These are phyloP conservation scores for Chaetomium olivaceum DNA, from an alignment of 2,329 filamentous ascomycete species.

Conservation along the genomic window DNA sequence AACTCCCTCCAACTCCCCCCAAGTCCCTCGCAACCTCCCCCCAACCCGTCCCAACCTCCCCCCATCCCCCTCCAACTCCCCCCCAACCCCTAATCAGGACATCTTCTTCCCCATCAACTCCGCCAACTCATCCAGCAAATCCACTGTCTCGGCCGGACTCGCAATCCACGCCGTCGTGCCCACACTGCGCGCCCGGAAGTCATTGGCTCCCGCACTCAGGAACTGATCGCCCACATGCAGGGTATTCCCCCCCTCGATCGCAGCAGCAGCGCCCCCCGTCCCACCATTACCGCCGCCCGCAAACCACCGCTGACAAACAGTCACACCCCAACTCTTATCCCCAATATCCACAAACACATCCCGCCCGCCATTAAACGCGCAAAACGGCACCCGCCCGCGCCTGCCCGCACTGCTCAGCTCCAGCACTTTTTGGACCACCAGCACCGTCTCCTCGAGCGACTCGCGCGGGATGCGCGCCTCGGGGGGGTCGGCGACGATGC, in stretches of 20 bases:
- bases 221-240: constrained; percentile 98
- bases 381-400: constrained; percentile 70
- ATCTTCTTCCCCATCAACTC: constrained; percentile 55
- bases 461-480: constrained; percentile 76
- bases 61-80: no score
- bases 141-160: constrained; percentile 85
- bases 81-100: no score
- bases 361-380: constrained; percentile 95
- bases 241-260: constrained; percentile 72
- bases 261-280: constrained; percentile 41
- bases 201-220: constrained; percentile 89
- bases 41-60: no score
- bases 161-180: constrained; percentile 98
- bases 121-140: constrained; percentile 79
- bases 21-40: no score
- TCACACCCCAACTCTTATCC: constrained; percentile 94
- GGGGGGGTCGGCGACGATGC: constrained; percentile 67
- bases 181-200: constrained; percentile 91
- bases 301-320: constrained; percentile 90
- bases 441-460: constrained; percentile 90
- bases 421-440: constrained; percentile 89
- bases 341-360: constrained; percentile 99
- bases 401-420: constrained; percentile 74
- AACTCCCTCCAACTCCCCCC: no score
- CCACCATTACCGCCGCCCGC: constrained; percentile 42